These are phyloP conservation scores for Sporothrix protearum DNA, from an alignment of 2,329 filamentous ascomycete genomes.

Conservation along the genomic window DNA sequence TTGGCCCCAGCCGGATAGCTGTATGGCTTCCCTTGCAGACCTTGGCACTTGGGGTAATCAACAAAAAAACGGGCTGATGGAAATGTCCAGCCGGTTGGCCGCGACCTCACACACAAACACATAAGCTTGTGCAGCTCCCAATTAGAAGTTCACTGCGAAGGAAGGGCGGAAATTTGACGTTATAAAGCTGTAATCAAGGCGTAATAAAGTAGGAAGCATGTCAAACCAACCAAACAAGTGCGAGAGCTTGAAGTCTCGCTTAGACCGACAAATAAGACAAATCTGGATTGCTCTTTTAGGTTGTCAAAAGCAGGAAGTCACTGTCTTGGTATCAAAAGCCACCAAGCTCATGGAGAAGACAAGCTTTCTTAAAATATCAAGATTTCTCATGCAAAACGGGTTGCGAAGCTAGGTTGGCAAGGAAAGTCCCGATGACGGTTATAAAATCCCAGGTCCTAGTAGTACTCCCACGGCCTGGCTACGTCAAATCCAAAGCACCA, in stretches of 20 bases:
- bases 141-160: neutral
- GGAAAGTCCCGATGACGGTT: neutral
- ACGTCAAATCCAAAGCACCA: too few species aligned
- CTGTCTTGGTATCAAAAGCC: neutral
- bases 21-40: neutral
- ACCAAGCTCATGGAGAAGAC: neutral
- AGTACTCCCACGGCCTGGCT: too few species aligned
- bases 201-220: neutral
- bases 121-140: neutral
- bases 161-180: neutral
- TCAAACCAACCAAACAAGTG: slow-evolving; percentile 10
- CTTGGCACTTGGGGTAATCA: neutral
- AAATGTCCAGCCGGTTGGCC: neutral
- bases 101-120: neutral
- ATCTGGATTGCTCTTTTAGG: neutral
- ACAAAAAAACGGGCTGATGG: slow-evolving; percentile 3
- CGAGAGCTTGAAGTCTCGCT: neutral
- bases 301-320: neutral
- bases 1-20: neutral
- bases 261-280: neutral
- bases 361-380: neutral
- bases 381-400: neutral
- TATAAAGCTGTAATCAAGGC: neutral
- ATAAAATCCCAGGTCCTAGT: neutral
- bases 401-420: neutral